Percentiles rank a stretch among this genome's conserved stretches.
These are phyloP conservation scores for Pueraria montana DNA, from an alignment of 306 rosid genomes.

Conservation along the genomic window DNA sequence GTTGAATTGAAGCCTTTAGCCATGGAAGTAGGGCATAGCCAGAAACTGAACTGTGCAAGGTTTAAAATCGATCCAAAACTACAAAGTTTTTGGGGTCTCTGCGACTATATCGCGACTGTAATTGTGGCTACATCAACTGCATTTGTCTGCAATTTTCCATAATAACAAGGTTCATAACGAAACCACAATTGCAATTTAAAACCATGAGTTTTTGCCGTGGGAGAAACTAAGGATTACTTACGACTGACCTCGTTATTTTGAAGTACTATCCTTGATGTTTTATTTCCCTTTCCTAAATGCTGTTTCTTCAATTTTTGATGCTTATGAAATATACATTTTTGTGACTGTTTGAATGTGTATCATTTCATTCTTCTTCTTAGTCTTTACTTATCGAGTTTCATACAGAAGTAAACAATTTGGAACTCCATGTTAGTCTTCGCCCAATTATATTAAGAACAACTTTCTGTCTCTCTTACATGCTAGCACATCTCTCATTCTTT, in stretches of 20 bases:
- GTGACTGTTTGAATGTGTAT: conserved; percentile 15
- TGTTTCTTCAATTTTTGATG: conserved; percentile 27
- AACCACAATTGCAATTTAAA: neutral
- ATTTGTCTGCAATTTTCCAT: neutral
- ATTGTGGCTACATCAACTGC: neutral
- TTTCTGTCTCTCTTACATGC: neutral
- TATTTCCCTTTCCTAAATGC: neutral
- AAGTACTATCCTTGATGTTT: conserved; percentile 1
- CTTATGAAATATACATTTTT: neutral
- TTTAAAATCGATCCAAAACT: neutral
- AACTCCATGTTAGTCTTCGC: neutral
- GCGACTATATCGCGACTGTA: neutral
- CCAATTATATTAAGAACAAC: neutral
- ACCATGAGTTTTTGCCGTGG: neutral
- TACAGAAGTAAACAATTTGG: conserved; percentile 11
- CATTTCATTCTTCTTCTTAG: neutral
- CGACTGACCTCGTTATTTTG: conserved; percentile 14
- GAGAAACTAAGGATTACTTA: neutral
- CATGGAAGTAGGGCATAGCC: neutral
- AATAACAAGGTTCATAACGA: neutral
- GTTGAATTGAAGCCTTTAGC: conserved; percentile 27
- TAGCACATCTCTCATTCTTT: neutral
- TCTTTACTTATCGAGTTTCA: neutral
- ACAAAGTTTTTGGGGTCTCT: neutral
- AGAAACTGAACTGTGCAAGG: conserved; percentile 10